Conservation (phyloP, 108 stramenopile genomes). For the Nitzschia sp. region DNA sequence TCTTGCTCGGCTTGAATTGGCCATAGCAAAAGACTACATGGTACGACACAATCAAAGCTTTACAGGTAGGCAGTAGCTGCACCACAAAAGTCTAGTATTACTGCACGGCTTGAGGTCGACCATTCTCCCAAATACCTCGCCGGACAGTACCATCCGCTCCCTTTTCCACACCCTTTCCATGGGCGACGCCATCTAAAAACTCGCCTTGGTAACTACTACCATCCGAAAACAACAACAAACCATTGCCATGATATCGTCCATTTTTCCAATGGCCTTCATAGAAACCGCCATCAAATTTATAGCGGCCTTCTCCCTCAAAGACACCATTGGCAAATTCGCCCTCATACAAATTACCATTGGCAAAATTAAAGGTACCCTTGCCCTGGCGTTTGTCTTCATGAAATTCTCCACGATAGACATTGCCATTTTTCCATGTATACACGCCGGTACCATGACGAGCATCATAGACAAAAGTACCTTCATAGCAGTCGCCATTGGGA, state of each 20-base stretch:
- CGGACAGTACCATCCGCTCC: constrained; percentile 25
- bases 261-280: constrained; percentile 52
- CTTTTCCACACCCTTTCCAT: constrained; percentile 43
- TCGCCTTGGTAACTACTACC: constrained; percentile 43
- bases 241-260: constrained; percentile 39
- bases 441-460: constrained; percentile 45
- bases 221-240: constrained; percentile 31
- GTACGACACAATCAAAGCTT: too few relatives aligned
- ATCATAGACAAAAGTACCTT: constrained; percentile 49
- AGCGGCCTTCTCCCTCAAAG: constrained; percentile 38
- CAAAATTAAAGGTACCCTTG: constrained; percentile 41
- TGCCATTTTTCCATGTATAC: constrained; percentile 50
- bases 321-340: constrained; percentile 51
- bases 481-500: constrained; percentile 49
- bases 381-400: constrained; percentile 50
- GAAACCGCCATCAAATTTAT: constrained; percentile 36
- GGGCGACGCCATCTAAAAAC: constrained; percentile 36
- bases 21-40: too few relatives aligned
- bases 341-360: constrained; percentile 53
- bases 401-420: constrained; percentile 46
- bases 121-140: constrained; percentile 40
- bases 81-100: too few relatives aligned
- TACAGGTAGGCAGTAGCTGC: too few relatives aligned
- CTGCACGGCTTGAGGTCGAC: constrained; percentile 12
- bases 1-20: too few relatives aligned